Evolutionary conservation across 257 asterid species (phyloP), one percentile per base, ranked within the genome.

Genomic region (Solanum sejunctum): DNA sequence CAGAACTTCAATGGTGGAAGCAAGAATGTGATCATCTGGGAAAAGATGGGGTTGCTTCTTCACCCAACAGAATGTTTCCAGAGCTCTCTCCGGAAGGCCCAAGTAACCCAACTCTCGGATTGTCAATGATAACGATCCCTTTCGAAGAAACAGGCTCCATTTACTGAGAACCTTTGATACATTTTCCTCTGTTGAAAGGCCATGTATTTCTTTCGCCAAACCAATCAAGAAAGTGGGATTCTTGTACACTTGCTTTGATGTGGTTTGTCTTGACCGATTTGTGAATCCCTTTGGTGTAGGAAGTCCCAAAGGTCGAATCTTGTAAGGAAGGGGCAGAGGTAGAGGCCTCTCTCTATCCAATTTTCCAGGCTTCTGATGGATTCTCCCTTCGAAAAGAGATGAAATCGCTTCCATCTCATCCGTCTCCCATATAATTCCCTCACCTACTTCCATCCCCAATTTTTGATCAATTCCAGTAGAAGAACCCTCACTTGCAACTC

Each of bases 401-500:
- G 98, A 90, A 88, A 95, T 94, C 7, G 98, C 93, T 81, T 93
- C 98, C 83, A 92, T 89, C 87, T 95, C 98, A 87, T 94, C 98
- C 0, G 89, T 39, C 26, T 91, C 96, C 98, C 98, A 94, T 8
- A 78, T 86, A 49, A 89, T 83, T 61, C 78, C 94, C 83, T 84
- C 92, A 61, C 56, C 52, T 36, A 51, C 83, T n/a, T 67, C 52
- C 18, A 66, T 43, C 45, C 84, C 72, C 15, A 63, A 71, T 23
- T 57, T 43, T 3, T 55, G 39, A 18, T 73, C 84, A 15, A 71
- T 78, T 32, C 32, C 84, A n/a, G 17, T 39, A 39, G 39, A 54
- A 18, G 13, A 55, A 7, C 11, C 32, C 52, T 84, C 91, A 54
- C 41, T 80, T 55, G 21, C 82, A 89, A 87, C 83, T 49, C 17